These are phyloP conservation scores for Phaeomoniella chlamydospora DNA, from an alignment of 2,329 filamentous ascomycete genomes.

Conservation along the genomic window DNA sequence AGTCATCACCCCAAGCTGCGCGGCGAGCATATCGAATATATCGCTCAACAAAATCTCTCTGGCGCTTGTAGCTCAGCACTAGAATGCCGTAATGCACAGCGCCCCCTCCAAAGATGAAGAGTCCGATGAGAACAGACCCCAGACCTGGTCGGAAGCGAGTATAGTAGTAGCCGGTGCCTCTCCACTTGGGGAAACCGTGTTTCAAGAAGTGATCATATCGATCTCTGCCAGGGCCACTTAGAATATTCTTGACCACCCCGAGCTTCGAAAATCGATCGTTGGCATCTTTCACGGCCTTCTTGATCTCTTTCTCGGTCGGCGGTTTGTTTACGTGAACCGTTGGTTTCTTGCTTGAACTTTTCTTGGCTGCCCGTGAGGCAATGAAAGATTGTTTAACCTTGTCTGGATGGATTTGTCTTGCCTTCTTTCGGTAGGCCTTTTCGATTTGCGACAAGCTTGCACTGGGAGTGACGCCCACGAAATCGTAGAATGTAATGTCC, in stretches of 20 bases:
- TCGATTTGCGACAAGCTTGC: slow-evolving; percentile 79
- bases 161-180: slow-evolving; percentile 98
- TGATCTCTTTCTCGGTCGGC: slow-evolving; percentile 61
- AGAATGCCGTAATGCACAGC: slow-evolving; percentile 76
- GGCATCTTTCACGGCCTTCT: slow-evolving; percentile 64
- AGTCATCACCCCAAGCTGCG: slow-evolving; percentile 78
- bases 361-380: slow-evolving; percentile 47
- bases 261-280: slow-evolving; percentile 72
- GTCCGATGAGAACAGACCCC: slow-evolving; percentile 65
- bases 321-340: slow-evolving; percentile 54
- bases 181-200: slow-evolving; percentile 93
- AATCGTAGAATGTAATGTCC: slow-evolving; percentile 83
- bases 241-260: slow-evolving; percentile 70
- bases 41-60: slow-evolving; percentile 77
- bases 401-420: slow-evolving; percentile 75
- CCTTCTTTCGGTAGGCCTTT: slow-evolving; percentile 85
- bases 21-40: slow-evolving; percentile 83
- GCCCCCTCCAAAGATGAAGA: slow-evolving; percentile 73
- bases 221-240: slow-evolving; percentile 64
- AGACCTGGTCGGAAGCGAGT: slow-evolving; percentile 81
- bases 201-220: slow-evolving; percentile 89
- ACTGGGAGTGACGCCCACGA: slow-evolving; percentile 59
- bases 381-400: slow-evolving; percentile 80
- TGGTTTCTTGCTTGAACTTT: slow-evolving; percentile 38
- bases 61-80: slow-evolving; percentile 75